Base-by-base conservation (phyloP, 2,329 filamentous ascomycete genomes). In the Colletotrichum graminicola region DNA sequence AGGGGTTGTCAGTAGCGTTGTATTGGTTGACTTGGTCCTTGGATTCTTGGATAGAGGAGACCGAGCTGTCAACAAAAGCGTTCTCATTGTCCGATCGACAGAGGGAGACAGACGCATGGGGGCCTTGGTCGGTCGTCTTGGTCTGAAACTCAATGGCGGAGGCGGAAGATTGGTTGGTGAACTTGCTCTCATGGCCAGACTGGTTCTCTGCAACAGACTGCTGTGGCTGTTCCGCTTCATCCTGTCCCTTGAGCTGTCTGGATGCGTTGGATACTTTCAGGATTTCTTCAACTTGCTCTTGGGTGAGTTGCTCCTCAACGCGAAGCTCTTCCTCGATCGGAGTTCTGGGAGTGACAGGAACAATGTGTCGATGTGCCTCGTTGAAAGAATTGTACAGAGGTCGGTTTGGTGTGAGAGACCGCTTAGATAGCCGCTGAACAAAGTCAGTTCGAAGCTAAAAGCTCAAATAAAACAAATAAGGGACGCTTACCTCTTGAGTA, bases 361-460 rank as follows among this genome's bases (percentile, higher is more conserved):
- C 66, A 29, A 73, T 73, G 29, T 69, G 65, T 26, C 66, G 65
- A 39, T 73, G 70, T 32, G 72, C 72, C 36, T 73, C 72, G 6
- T 56, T 57, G 36, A 73, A 73, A 6, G 72, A 73, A 21, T 39
- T 45, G 26, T 73, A 73, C 5, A 73, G 51, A 29, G 71, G 41
- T 21, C 66, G 66, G 29, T 72, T 73, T 0, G 72, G 72, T 4
- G 72, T 73, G 26, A 73, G 43, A 11, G 65, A 73, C 11, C 72
- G 70, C 66, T 73, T 70, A 12, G 55, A 23, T 47, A 26, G 43
- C 36, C 39, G 52, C 72, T 73, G 39, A 23, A 14, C 4, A 39
- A 36, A 12, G 55, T 69, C 4, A 68, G 54, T 23, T 26, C 49
- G 2, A 18, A 29, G 29, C 7, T 29, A 14, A 6, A 14, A 18